A percentile compares a stretch with the other conserved stretches of the same genome.
These are phyloP conservation scores for Salinomyces thailandicus DNA, from an alignment of 2,329 filamentous ascomycete genomes.

Conservation along the genomic window DNA sequence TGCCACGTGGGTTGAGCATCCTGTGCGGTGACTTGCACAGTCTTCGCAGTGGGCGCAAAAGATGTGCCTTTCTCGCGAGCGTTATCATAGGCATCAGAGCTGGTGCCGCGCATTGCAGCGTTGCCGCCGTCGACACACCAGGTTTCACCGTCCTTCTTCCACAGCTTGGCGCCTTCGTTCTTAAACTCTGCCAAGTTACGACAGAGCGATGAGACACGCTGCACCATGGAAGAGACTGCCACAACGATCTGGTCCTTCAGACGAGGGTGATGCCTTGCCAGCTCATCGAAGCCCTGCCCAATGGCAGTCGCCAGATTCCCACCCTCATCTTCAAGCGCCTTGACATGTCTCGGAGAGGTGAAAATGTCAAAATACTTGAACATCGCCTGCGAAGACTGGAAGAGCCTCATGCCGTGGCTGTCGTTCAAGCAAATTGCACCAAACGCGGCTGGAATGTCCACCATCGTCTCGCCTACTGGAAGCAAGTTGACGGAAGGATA, in stretches of 20 bases:
- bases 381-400: slow-evolving; percentile 70
- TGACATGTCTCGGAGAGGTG: slow-evolving; percentile 80
- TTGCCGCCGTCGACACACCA: slow-evolving; percentile 2
- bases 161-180: slow-evolving; percentile 70
- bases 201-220: slow-evolving; percentile 65
- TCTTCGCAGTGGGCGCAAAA: slow-evolving; percentile 1
- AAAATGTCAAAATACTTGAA: slow-evolving; percentile 94
- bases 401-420: slow-evolving; percentile 68
- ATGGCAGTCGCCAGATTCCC: slow-evolving; percentile 58
- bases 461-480: slow-evolving; percentile 79
- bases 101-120: slow-evolving; percentile 1
- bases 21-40: not conserved
- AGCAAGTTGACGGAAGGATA: slow-evolving; percentile 52
- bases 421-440: slow-evolving; percentile 91
- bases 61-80: slow-evolving; percentile 4
- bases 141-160: slow-evolving; percentile 27
- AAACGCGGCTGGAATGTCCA: slow-evolving; percentile 74
- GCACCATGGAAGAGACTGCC: slow-evolving; percentile 81
- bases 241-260: slow-evolving; percentile 71
- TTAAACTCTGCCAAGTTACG: slow-evolving; percentile 56
- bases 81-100: slow-evolving; percentile 4
- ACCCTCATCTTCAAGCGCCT: slow-evolving; percentile 65
- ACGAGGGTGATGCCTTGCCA: slow-evolving; percentile 83
- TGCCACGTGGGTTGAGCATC: slow-evolving; percentile 28
- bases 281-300: slow-evolving; percentile 81